Conservation (phyloP, 2,329 filamentous ascomycete species). For the Lachnellula hyalina region DNA sequence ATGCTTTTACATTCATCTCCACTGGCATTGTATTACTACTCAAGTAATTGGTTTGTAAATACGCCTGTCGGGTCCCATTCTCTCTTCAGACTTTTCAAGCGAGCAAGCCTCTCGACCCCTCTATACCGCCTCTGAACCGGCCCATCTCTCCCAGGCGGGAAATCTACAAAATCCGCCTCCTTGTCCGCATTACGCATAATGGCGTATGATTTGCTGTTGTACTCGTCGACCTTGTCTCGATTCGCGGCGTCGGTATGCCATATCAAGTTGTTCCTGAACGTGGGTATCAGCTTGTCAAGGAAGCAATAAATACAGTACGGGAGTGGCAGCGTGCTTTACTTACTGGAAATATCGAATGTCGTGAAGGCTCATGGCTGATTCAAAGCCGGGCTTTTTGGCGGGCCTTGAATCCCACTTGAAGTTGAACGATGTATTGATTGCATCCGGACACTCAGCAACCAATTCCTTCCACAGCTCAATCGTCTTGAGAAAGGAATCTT, state of each 20-base stretch:
- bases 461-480: slow-evolving; percentile 6
- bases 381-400: not conserved
- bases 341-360: slow-evolving; percentile 5
- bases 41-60: slow-evolving; percentile 13
- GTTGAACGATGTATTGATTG: slow-evolving; percentile 4
- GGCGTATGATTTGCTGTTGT: not conserved
- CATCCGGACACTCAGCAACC: slow-evolving; percentile 6
- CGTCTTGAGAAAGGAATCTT: slow-evolving; percentile 2
- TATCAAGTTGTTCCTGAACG: slow-evolving; percentile 1
- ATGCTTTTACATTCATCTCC: too few species aligned
- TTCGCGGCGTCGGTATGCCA: slow-evolving; percentile 1
- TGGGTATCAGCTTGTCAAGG: not conserved
- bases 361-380: slow-evolving; percentile 6
- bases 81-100: slow-evolving; percentile 23
- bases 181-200: not conserved
- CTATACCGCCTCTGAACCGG: not conserved
- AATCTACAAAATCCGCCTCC: slow-evolving; percentile 1
- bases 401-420: slow-evolving; percentile 8
- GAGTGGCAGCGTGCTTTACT: not conserved
- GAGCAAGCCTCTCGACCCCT: slow-evolving; percentile 13
- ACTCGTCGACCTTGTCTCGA: not conserved
- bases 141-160: not conserved
- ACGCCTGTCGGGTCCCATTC: slow-evolving; percentile 25
- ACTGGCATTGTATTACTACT: not conserved
- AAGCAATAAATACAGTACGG: too few species aligned